Conservation (phyloP, 2,329 filamentous ascomycete genomes). For the Colletotrichum australisinense region DNA sequence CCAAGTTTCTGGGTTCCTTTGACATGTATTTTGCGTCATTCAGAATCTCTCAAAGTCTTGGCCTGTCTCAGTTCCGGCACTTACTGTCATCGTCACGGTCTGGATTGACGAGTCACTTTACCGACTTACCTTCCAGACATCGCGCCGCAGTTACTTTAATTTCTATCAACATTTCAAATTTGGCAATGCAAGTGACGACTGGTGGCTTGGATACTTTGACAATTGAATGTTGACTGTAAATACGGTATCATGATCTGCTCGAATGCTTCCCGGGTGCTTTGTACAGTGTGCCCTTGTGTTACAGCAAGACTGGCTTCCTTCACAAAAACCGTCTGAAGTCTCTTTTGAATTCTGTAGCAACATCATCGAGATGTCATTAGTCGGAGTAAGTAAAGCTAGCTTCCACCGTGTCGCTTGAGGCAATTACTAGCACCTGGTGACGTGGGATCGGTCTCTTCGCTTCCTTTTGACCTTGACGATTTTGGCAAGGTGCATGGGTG, state of each 20-base stretch:
- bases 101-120: background rate
- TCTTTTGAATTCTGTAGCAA: background rate
- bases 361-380: conserved; percentile 21
- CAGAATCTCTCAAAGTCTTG: background rate
- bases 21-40: conserved; percentile 1
- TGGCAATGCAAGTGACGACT: background rate
- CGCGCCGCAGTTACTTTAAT: background rate
- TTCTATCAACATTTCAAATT: background rate
- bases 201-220: background rate
- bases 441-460: conserved; percentile 4
- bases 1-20: background rate
- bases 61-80: background rate
- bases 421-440: conserved; percentile 4
- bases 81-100: background rate
- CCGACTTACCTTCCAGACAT: background rate
- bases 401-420: background rate
- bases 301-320: background rate
- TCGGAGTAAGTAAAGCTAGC: conserved; percentile 4
- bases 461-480: background rate
- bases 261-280: background rate
- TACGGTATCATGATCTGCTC: background rate
- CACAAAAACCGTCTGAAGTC: background rate
- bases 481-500: background rate
- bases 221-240: background rate
- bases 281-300: background rate